Base-by-base conservation (phyloP, 805 yeast species). In the Ascoidea tarda region DNA sequence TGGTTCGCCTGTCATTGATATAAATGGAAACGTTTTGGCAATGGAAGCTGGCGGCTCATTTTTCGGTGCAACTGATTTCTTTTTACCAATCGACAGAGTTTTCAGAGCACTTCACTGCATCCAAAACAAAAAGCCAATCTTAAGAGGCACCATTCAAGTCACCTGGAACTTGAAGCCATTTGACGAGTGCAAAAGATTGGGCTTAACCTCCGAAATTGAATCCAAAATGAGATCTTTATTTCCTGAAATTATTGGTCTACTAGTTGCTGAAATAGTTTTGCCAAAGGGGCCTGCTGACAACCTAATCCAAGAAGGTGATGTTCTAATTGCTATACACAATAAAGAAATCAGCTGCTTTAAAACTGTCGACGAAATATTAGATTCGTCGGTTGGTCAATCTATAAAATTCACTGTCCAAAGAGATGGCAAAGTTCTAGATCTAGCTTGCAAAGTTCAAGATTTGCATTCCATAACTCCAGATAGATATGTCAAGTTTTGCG, bases 1-100 rank as follows among this genome's bases (percentile, higher is more conserved):
- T 49, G 97, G 97, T 6, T 87, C 96, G 2, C 97, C 97, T 0
- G 97, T 89, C 14, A 95, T 89, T 1, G 84, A 88, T 65, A 80
- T 84, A 48, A 83, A 85, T 59, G 96, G 96, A 2, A 67, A 79
- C 61, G 96, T 90, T 0, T 87, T 90, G 16, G 96, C 96, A 0
- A 69, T 89, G 51, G 96, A 88, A 67, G 97, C 97, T 1, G 97
- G 97, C 62, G 97, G 97, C 2, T 79, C 86, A 5, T 77, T 88
- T 1, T 93, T 86, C 59, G 90, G 96, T 1, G 86, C 96, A 0
- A 89, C 96, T 0, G 96, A 89, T 68, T 89, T 87, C 69, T 89
- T 89, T 63, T 67, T 89, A 51, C 96, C 96, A 0, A 78, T 90
- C 5, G 82, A 80, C 65, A 73, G 96, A 62, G 95, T 90, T 1